Conservation (phyloP, 805 yeast species). For the Barnettozyma wickerhamii region DNA sequence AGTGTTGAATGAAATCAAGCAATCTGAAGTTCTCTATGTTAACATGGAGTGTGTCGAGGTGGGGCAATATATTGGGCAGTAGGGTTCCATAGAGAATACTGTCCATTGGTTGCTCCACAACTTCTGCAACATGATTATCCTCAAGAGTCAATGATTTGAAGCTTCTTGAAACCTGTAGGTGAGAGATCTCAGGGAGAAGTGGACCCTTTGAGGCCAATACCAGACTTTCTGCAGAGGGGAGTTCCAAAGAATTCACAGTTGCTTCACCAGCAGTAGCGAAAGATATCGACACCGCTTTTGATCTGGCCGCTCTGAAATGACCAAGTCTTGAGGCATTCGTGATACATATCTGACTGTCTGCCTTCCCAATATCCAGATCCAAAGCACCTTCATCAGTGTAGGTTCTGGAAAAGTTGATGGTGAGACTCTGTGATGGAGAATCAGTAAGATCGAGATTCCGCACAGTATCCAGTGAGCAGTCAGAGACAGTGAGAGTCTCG, state of each 20-base stretch:
- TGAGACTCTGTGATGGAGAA: background rate
- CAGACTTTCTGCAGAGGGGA: background rate
- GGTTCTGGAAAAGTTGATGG: background rate
- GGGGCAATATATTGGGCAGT: background rate
- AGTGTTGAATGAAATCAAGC: background rate
- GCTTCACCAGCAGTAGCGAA: too few relatives aligned
- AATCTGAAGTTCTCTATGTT: background rate
- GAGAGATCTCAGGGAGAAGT: background rate
- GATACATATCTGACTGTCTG: too few relatives aligned
- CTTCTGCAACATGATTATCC: background rate
- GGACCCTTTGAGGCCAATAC: background rate
- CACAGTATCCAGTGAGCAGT: background rate
- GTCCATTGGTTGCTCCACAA: background rate
- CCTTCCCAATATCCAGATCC: background rate
- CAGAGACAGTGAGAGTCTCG: background rate
- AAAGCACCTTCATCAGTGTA: background rate
- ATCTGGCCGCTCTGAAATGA: too few relatives aligned
- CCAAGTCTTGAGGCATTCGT: too few relatives aligned
- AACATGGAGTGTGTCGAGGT: background rate
- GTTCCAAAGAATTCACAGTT: background rate
- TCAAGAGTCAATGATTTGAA: background rate
- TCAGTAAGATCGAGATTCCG: background rate
- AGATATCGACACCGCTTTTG: too few relatives aligned
- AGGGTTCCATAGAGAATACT: background rate
- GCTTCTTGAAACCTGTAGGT: background rate